Percentiles rank a stretch among this genome's conserved stretches.
phyloP scores from a whole-genome alignment of 1,284 basidiomycete genomes.

The Pholiota adiposa region DNA sequence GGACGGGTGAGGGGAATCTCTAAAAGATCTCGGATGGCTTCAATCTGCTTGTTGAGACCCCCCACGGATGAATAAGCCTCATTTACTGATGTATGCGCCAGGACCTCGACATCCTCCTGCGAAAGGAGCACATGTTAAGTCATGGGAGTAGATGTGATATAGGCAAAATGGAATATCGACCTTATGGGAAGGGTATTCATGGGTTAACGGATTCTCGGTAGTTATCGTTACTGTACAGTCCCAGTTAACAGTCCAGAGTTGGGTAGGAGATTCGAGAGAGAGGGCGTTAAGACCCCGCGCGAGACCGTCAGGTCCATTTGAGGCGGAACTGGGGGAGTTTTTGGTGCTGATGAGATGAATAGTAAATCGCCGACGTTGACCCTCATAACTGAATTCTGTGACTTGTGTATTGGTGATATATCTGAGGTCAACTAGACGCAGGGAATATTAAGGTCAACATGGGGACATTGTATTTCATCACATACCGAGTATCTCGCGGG shows the following conservation, averaged over 20 bases:
- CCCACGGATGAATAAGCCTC: slow-evolving; percentile 81
- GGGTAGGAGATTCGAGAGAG: slow-evolving; percentile 39
- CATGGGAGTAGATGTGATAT: slow-evolving; percentile 21
- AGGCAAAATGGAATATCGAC: slow-evolving; percentile 21
- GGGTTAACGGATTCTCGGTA: slow-evolving; percentile 25
- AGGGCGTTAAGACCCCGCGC: slow-evolving; percentile 45
- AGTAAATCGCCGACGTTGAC: slow-evolving; percentile 53
- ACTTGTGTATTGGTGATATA: slow-evolving; percentile 68
- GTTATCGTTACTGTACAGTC: slow-evolving; percentile 56
- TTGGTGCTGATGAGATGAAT: slow-evolving; percentile 51
- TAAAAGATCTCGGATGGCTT: slow-evolving; percentile 90
- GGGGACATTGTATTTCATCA: slow-evolving; percentile 6
- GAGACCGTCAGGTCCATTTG: slow-evolving; percentile 33
- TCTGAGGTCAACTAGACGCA: slow-evolving; percentile 67
- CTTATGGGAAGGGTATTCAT: slow-evolving; percentile 23
- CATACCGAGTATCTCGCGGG: slow-evolving; percentile 67
- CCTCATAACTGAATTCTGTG: slow-evolving; percentile 70
- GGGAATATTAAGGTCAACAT: neutral
- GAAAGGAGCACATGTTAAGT: slow-evolving; percentile 14
- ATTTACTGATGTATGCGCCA: slow-evolving; percentile 43
- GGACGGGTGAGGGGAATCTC: slow-evolving; percentile 93
- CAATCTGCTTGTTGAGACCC: slow-evolving; percentile 88
- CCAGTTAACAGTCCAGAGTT: slow-evolving; percentile 66
- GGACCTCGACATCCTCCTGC: slow-evolving; percentile 49
- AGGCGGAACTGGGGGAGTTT: neutral